phyloP scores from a whole-genome alignment of 352 stramenopile species.

The Phytopythium delawarense region DNA sequence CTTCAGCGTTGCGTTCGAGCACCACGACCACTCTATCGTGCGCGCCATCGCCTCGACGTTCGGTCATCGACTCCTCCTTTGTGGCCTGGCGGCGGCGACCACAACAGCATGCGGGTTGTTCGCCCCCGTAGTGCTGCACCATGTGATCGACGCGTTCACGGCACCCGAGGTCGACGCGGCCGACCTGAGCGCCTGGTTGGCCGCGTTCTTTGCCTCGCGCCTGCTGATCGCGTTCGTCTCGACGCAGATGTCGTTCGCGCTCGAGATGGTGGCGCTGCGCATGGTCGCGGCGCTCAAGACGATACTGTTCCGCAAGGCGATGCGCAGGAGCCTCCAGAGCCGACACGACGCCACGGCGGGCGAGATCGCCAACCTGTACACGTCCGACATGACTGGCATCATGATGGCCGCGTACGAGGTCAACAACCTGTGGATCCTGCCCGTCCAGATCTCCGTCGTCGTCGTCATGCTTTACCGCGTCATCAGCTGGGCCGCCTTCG shows the following conservation, averaged over 20 bases:
- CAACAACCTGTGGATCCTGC: constrained; percentile 44
- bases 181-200: constrained; percentile 22
- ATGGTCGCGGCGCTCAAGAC: constrained; percentile 20
- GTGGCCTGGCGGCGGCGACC: constrained; percentile 16
- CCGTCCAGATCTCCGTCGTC: constrained; percentile 29
- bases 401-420: constrained; percentile 26
- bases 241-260: constrained; percentile 19
- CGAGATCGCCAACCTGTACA: constrained; percentile 40
- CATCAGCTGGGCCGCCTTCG: constrained; percentile 33
- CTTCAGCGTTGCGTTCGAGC: constrained; percentile 21
- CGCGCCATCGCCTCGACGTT: constrained; percentile 20
- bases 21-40: constrained; percentile 11
- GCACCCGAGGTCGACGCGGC: constrained; percentile 17
- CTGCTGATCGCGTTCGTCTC: constrained; percentile 28
- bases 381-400: constrained; percentile 26
- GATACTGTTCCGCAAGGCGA: constrained; percentile 37
- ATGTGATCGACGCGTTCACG: constrained; percentile 34
- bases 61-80: constrained; percentile 11
- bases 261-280: constrained; percentile 24
- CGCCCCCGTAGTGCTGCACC: constrained; percentile 30
- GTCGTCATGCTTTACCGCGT: constrained; percentile 37
- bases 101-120: constrained; percentile 19
- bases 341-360: constrained; percentile 8
- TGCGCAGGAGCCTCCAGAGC: constrained; percentile 16
- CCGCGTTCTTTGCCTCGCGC: constrained; percentile 28